Evolutionary conservation across 495 filamentous ascomycete species (phyloP), one percentile per base, ranked within the genome.

Genomic region (Aspergillus funiculosus): DNA sequence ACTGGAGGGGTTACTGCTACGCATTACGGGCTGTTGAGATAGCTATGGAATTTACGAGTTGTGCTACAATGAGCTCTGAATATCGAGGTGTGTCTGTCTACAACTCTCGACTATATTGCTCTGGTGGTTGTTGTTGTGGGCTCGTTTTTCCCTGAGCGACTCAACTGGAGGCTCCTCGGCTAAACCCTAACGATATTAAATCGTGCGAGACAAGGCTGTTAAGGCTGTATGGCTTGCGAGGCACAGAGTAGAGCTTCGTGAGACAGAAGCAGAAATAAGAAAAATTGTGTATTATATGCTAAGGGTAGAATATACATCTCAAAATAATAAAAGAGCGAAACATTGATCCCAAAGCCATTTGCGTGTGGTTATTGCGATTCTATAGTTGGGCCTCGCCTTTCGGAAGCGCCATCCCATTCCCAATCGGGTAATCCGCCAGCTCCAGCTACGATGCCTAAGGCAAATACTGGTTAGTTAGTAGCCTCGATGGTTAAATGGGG

Each of bases 121-220:
- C 7, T 18, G 15, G 10, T 19, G 17, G 28, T 35, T 35, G 15
- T 36, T 28, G 37, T 50, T 56, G 53, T 52, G 49, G 46, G 53
- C 38, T 34, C 53, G 52, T 51, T 46, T 29, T 32, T 40, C 46
- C n/a, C n/a, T n/a, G 31, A 39, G 28, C 26, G 21, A 47, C 41
- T 17, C 29, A 21, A 21, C 18, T 35, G 44, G 55, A 56, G 49
- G 55, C 61, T 64, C 58, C 67, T 65, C 67, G 67, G 65, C 65
- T 71, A 71, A 71, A 67, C 65, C 67, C 67, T 69, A 70, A 69
- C 51, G 45, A 54, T 53, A n/a, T 42, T 28, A 42, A 28, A 28
- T 14, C 32, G 21, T 36, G n/a, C 43, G 15, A 36, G 24, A 29
- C n/a, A 22, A 43, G 13, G 14, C 15, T 43, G 27, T 11, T 20